Evolutionary conservation across 208 protist species (phyloP).

Genomic region (Wallacemonas sp.): DNA sequence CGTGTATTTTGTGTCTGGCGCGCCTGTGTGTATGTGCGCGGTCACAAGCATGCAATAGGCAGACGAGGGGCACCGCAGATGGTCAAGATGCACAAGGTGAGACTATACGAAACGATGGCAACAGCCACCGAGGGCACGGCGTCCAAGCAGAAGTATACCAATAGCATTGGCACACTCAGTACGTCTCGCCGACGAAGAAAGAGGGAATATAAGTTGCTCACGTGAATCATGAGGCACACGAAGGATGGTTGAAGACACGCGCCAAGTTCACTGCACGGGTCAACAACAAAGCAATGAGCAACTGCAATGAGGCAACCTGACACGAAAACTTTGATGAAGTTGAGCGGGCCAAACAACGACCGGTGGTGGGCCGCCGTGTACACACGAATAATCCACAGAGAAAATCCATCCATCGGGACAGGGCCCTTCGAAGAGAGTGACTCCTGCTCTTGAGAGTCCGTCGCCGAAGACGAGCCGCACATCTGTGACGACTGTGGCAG

Average conservation of each 20-base stretch:
- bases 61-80: background rate
- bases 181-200: constrained; percentile 19
- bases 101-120: constrained; percentile 34
- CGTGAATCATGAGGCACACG: constrained; percentile 44
- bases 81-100: constrained; percentile 20
- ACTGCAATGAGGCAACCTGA: constrained; percentile 23
- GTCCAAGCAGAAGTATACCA: constrained; percentile 65
- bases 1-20: too few relatives aligned
- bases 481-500: too few relatives aligned
- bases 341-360: constrained; percentile 34
- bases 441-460: too few relatives aligned
- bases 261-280: constrained; percentile 32
- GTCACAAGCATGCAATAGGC: background rate
- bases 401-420: background rate
- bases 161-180: constrained; percentile 35
- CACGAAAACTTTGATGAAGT: constrained; percentile 23
- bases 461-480: too few relatives aligned
- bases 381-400: constrained; percentile 22
- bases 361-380: constrained; percentile 46
- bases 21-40: too few relatives aligned
- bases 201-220: constrained; percentile 28
- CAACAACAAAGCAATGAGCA: constrained; percentile 38
- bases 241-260: constrained; percentile 31
- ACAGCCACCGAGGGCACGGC: constrained; percentile 54
- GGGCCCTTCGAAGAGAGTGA: background rate